Conservation (phyloP, 129 eudicot genomes). For the Mikania micrantha region DNA sequence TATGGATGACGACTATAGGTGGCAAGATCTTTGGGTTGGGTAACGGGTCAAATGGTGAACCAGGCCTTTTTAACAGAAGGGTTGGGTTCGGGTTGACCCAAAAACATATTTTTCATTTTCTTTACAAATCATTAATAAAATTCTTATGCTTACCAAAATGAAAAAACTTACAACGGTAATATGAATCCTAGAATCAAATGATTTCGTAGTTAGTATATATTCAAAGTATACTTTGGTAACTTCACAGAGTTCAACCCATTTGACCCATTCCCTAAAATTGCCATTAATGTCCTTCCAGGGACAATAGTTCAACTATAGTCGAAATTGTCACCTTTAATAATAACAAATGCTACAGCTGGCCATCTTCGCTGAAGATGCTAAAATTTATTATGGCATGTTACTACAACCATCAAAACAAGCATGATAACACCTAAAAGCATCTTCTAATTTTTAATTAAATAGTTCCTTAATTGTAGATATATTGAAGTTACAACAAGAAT, state of each 20-base stretch:
- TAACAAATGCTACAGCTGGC: too few species aligned
- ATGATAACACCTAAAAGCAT: conserved; percentile 3
- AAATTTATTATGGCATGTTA: neutral
- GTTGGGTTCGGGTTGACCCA: neutral
- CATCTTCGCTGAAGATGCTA: neutral
- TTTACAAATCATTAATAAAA: neutral
- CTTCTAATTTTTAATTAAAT: neutral
- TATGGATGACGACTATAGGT: too few species aligned
- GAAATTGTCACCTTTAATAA: neutral
- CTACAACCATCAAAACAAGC: conserved; percentile 1
- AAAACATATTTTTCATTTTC: neutral
- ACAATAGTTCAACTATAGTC: neutral
- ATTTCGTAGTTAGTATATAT: neutral
- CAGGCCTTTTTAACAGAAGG: neutral
- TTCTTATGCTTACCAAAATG: neutral
- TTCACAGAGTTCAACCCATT: neutral
- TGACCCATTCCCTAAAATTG: neutral
- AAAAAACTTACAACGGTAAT: neutral
- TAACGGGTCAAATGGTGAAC: neutral
- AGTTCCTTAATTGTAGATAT: conserved; percentile 1
- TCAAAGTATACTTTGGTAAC: neutral
- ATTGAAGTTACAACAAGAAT: neutral
- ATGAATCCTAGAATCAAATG: neutral
- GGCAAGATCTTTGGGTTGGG: neutral
- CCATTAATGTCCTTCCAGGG: neutral